phyloP scores from a whole-genome alignment of 164 flowering plant genomes.

The Litsea cubeba region DNA sequence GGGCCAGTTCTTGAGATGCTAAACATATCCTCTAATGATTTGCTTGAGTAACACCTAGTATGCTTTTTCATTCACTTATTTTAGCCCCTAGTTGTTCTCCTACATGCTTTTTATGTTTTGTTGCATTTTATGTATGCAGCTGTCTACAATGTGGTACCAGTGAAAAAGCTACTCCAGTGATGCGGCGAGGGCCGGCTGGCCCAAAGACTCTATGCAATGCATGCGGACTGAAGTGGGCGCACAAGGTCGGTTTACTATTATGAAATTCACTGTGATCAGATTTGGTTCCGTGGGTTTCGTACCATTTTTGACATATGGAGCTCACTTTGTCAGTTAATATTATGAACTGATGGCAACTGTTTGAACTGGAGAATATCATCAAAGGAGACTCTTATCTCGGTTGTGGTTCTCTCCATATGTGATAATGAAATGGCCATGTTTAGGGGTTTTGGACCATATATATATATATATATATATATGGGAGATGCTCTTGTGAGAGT shows the following conservation, averaged over 20 bases:
- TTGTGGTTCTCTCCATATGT: not conserved
- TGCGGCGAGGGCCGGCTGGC: conserved; percentile 23
- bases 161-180: conserved; percentile 18
- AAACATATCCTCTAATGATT: not conserved
- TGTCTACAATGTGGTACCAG: conserved; percentile 20
- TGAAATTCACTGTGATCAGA: not conserved
- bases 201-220: conserved; percentile 21
- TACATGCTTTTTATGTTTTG: not conserved
- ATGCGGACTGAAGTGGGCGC: conserved; percentile 25
- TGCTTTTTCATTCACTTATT: not conserved
- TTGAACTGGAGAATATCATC: not conserved
- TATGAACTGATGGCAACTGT: not conserved
- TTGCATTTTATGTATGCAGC: conserved; percentile 2
- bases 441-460: not conserved
- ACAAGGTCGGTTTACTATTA: conserved; percentile 12
- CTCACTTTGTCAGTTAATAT: not conserved
- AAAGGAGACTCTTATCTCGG: not conserved
- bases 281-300: not conserved
- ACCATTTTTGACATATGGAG: not conserved
- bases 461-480: no score
- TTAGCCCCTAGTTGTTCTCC: not conserved
- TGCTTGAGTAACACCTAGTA: not conserved
- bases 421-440: not conserved
- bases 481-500: no score
- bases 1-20: not conserved